Evolutionary conservation across 2,329 filamentous ascomycete species (phyloP), one percentile per base, ranked within the genome.

Genomic region (Diaporthe helianthi): DNA sequence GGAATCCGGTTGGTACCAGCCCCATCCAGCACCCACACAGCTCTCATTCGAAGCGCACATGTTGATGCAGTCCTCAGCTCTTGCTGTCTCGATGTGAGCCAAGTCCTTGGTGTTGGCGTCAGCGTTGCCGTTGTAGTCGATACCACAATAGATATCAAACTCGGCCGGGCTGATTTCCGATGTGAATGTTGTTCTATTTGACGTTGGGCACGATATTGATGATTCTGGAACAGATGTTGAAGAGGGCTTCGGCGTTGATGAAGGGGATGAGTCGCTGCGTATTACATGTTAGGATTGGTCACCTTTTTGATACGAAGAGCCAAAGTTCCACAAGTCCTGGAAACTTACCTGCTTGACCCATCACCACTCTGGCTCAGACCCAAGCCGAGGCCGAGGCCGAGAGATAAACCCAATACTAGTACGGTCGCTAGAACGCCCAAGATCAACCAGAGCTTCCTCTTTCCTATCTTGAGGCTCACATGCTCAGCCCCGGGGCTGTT

Each of bases 91-190:
- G 31, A 51, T 51, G 22, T 67, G 65, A 19, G 19, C 13, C 6
- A 67, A 17, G 38, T 67, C 65, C 31, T 9, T 15, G 9, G 29
- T 67, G 24, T 29, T 58, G 17, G 31, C 6, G 15, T 58, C 31
- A 44, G 41, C n/a, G 41, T 38, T 38, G 31, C 65, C 24, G 31
- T 67, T 67, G 17, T 67, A 67, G 26, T 67, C 65, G 15, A 67
- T 58, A 29, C 13, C 22, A 22, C 65, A 67, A 9, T 51, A 58
- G 6, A 67, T 29, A 1, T 29, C 26, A 24, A 67, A 67, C 7
- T 47, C 15, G n/a, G 10, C 10, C 7, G 49, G 2, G 26, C 49
- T 49, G 29, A 52, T 31, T 31, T 53, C 46, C 13, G 58, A 38
- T 9, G 65, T 67, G n/a, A 53, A 41, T 19, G 53, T 67, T n/a